A percentile compares a stretch with the other conserved stretches of the same genome.
These are phyloP conservation scores for Fonsecaea nubica DNA, from an alignment of 2,329 filamentous ascomycete species.

Conservation along the genomic window DNA sequence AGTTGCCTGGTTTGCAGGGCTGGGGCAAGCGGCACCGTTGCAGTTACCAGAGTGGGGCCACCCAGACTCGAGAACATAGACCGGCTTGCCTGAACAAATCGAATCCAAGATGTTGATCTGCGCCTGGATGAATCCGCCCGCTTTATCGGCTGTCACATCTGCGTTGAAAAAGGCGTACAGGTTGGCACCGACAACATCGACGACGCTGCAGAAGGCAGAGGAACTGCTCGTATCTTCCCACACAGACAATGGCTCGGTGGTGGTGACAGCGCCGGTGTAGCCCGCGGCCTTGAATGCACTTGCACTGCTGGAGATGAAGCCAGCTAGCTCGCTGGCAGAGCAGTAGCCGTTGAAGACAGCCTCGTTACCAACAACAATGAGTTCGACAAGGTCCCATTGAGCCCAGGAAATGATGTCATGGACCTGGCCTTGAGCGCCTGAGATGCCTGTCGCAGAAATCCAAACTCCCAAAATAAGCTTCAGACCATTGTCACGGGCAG, in stretches of 20 bases:
- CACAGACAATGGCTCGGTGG: constrained; percentile 81
- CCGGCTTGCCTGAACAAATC: constrained; percentile 74
- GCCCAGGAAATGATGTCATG: constrained; percentile 73
- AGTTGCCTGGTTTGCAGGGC: constrained; percentile 67
- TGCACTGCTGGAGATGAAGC: constrained; percentile 74
- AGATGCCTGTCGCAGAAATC: constrained; percentile 69
- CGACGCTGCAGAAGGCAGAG: constrained; percentile 68
- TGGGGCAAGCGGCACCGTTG: constrained; percentile 77
- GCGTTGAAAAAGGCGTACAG: constrained; percentile 95
- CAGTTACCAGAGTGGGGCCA: constrained; percentile 76
- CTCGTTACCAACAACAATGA: constrained; percentile 91
- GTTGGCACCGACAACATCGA: constrained; percentile 85
- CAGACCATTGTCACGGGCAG: constrained; percentile 70
- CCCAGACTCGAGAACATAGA: constrained; percentile 86
- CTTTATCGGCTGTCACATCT: constrained; percentile 65
- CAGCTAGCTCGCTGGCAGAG: constrained; percentile 67
- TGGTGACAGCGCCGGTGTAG: constrained; percentile 79
- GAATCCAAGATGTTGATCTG: constrained; percentile 74
- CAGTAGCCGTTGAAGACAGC: constrained; percentile 77
- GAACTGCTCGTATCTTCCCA: constrained; percentile 64
- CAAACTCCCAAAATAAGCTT: constrained; percentile 88
- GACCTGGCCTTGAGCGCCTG: constrained; percentile 75
- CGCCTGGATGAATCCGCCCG: constrained; percentile 75
- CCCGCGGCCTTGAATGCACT: constrained; percentile 65
- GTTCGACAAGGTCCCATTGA: constrained; percentile 76